Base-by-base conservation (phyloP, 2,329 filamentous ascomycete species). In the Diaporthe longicolla region DNA sequence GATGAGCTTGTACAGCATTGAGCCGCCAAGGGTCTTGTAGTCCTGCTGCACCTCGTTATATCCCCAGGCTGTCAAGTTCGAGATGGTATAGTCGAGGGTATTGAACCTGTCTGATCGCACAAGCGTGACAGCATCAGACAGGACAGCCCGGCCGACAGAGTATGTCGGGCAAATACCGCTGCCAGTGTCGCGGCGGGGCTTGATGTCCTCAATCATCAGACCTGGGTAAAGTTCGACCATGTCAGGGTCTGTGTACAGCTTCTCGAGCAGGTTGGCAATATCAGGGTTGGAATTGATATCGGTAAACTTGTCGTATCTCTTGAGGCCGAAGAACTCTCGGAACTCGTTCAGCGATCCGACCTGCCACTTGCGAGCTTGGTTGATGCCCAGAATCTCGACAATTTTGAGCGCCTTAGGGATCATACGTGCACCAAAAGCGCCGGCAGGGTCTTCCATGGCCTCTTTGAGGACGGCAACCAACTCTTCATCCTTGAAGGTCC, bases 151-250 rank as follows among this genome's bases (percentile, higher is more conserved):
- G 10, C 63, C 66, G 24, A 73, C 68, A 1, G 71, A 70, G 43
- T 70, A 73, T 9, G 63, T 68, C 1, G 71, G 71, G 35, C 71
- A 73, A 13, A 73, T 68, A 3, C 71, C 71, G 45, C 63, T 70
- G 4, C 71, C 71, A 2, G 71, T 68, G 13, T 57, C 50, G 32
- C 48, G 45, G 29, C 45, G 43, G 9, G 58, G 52, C 35, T 73
- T 73, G 55, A 68, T 50, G 10, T 73, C 71, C 58, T 86, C 83
- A 76, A 89, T 91, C 0, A 78, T 85, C 0, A 89, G 89, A 11
- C 92, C 92, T 0, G 92, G 92, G 78, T 94, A 94, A 4, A 94
- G 84, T 78, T 94, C 92, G 13, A 94, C 90, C 79, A 89, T 89
- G 76, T 93, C 91, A 0, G 91, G 90, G 66, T 91, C 86, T 26